A percentile compares a stretch with the other conserved stretches of the same genome.
Evolutionary conservation across 2,329 filamentous ascomycete genomes (phyloP).

Genomic region (Magnaporthiopsis poae): DNA sequence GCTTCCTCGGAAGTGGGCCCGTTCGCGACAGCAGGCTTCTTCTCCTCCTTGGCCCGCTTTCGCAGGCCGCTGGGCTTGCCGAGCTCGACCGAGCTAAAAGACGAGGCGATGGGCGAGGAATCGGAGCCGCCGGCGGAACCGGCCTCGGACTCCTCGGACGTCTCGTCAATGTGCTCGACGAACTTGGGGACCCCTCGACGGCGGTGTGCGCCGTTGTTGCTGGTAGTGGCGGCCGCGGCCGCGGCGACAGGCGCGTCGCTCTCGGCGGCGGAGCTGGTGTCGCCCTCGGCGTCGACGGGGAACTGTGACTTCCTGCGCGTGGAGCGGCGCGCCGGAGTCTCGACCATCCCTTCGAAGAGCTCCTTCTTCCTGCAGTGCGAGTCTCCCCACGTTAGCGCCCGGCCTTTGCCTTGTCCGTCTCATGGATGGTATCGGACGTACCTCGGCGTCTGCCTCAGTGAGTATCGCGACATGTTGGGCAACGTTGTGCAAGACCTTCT

Average conservation of each 20-base stretch:
- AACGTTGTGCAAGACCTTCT: not conserved
- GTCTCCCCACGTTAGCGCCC: conserved; percentile 1
- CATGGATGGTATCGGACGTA: conserved; percentile 12
- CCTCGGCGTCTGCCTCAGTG: conserved; percentile 24
- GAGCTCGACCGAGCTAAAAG: conserved; percentile 18
- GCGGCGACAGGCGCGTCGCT: conserved; percentile 11
- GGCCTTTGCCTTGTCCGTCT: not conserved
- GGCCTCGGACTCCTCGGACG: conserved; percentile 33
- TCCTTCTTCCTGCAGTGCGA: conserved; percentile 43
- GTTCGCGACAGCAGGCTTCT: too few relatives aligned
- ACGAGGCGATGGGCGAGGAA: conserved; percentile 15
- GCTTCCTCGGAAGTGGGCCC: not conserved
- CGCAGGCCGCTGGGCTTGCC: conserved; percentile 17
- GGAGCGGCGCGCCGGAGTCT: conserved; percentile 41
- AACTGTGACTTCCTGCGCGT: conserved; percentile 42
- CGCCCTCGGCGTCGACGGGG: conserved; percentile 36
- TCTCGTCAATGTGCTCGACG: conserved; percentile 39
- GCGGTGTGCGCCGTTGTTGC: conserved; percentile 16
- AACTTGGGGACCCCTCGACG: conserved; percentile 42
- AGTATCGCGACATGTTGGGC: conserved; percentile 16
- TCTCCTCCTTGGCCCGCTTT: not conserved
- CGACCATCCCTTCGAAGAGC: conserved; percentile 51
- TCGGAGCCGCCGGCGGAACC: conserved; percentile 22
- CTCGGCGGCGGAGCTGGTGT: conserved; percentile 39
- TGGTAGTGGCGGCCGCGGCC: not conserved